A percentile compares a stretch with the other conserved stretches of the same genome.
These are phyloP conservation scores for Collybia sordida DNA, from an alignment of 768 basidiomycete species.

Conservation along the genomic window DNA sequence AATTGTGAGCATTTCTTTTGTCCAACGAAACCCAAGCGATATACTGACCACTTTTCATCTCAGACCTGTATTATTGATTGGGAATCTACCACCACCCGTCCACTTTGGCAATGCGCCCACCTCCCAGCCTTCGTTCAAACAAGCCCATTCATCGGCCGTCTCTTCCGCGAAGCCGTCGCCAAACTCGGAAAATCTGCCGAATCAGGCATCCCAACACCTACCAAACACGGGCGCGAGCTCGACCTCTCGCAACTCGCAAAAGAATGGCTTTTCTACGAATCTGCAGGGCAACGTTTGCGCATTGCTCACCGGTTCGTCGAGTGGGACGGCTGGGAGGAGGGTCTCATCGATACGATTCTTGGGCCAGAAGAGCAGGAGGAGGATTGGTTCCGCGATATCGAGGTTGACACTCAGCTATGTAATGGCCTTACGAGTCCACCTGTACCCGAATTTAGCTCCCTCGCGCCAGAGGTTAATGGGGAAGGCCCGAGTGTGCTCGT, in stretches of 20 bases:
- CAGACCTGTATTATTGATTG: constrained; percentile 89
- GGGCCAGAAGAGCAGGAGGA: constrained; percentile 71
- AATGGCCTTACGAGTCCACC: constrained; percentile 21
- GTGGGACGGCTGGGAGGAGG: constrained; percentile 94
- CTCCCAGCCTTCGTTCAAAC: constrained; percentile 77
- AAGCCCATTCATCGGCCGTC: constrained; percentile 69
- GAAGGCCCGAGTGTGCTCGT: constrained; percentile 12
- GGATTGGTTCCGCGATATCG: constrained; percentile 61
- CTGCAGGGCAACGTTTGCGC: constrained; percentile 61
- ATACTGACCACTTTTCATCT: constrained; percentile 10
- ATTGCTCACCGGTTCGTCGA: constrained; percentile 80
- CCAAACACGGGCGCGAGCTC: constrained; percentile 17
- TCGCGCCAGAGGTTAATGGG: neutral
- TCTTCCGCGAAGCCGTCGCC: constrained; percentile 67
- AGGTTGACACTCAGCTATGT: constrained; percentile 9
- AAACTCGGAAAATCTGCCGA: constrained; percentile 33
- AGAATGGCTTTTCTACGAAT: constrained; percentile 78
- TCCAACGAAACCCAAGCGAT: neutral
- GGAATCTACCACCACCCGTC: constrained; percentile 88
- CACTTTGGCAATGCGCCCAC: constrained; percentile 84
- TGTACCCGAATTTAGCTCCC: constrained; percentile 3
- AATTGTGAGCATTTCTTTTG: constrained; percentile 54
- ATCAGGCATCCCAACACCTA: constrained; percentile 21
- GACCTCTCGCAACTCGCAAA: constrained; percentile 47
- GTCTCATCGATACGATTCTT: constrained; percentile 71